Conservation (phyloP, 768 basidiomycete species). For the Hysterangium stoloniferum region DNA sequence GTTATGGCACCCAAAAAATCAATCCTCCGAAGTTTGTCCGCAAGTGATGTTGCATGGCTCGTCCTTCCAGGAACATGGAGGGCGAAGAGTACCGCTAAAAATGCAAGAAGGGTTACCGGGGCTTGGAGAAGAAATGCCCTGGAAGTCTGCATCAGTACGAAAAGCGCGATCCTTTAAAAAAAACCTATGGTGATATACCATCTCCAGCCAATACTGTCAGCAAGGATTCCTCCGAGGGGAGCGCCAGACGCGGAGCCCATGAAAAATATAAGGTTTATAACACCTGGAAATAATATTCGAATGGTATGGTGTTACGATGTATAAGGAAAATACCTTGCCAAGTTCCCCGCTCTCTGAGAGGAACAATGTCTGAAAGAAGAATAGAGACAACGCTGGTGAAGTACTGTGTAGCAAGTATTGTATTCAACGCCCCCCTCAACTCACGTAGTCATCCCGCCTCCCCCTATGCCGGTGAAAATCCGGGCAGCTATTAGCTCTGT, state of each 20-base stretch:
- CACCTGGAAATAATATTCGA: slow-evolving; percentile 25
- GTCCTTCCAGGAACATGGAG: slow-evolving; percentile 45
- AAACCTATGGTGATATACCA: slow-evolving; percentile 31
- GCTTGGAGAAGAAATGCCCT: slow-evolving; percentile 58
- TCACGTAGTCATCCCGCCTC: slow-evolving; percentile 57
- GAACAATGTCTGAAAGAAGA: slow-evolving; percentile 58
- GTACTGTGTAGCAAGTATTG: not conserved
- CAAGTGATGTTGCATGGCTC: slow-evolving; percentile 28
- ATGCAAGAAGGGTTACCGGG: slow-evolving; percentile 46
- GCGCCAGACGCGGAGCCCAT: slow-evolving; percentile 52
- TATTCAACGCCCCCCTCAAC: slow-evolving; percentile 16
- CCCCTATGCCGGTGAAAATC: slow-evolving; percentile 52
- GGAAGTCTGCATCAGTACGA: not conserved
- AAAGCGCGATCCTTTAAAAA: not conserved
- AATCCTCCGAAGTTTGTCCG: slow-evolving; percentile 46
- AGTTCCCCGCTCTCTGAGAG: slow-evolving; percentile 55
- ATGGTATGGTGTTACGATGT: not conserved
- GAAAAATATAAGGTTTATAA: slow-evolving; percentile 54
- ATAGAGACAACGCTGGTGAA: slow-evolving; percentile 47
- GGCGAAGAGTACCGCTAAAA: slow-evolving; percentile 42
- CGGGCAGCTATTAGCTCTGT: slow-evolving; percentile 44
- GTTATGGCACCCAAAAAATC: slow-evolving; percentile 54
- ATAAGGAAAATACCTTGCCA: slow-evolving; percentile 44
- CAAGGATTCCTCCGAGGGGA: slow-evolving; percentile 53
- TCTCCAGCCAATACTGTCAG: slow-evolving; percentile 61